These are phyloP conservation scores for Aspergillus diversus DNA, from an alignment of 495 filamentous ascomycete species.

Conservation along the genomic window DNA sequence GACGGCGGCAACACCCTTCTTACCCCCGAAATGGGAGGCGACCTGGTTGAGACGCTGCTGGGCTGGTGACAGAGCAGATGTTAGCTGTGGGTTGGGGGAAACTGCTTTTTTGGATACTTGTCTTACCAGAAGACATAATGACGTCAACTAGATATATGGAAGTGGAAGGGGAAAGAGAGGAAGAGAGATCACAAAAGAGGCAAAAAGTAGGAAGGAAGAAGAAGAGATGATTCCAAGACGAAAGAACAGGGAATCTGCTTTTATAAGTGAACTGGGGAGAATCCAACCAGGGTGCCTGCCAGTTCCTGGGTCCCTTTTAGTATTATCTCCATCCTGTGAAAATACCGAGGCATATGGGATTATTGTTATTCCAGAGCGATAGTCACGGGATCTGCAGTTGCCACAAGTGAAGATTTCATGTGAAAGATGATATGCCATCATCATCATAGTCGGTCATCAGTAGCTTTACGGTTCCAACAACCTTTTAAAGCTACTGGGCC, in stretches of 20 bases:
- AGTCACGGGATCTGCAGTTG: constrained; percentile 36
- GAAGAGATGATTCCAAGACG: constrained; percentile 21
- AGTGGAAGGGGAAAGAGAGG: constrained; percentile 5
- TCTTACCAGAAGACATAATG: constrained; percentile 48
- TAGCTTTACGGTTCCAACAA: too few relatives aligned
- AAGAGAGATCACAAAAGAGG: background rate
- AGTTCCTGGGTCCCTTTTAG: constrained; percentile 3
- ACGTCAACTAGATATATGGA: constrained; percentile 33
- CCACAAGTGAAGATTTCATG: constrained; percentile 24
- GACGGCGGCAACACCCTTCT: constrained; percentile 55
- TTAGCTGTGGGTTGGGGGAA: background rate
- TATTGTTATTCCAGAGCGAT: constrained; percentile 37
- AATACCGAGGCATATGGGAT: constrained; percentile 44
- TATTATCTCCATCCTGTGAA: constrained; percentile 36
- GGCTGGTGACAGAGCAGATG: constrained; percentile 36
- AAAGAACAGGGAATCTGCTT: constrained; percentile 4
- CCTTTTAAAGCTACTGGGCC: too few relatives aligned
- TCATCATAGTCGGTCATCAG: too few relatives aligned
- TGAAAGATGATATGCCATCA: constrained; percentile 23
- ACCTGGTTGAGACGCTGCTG: constrained; percentile 67
- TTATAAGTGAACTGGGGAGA: constrained; percentile 22
- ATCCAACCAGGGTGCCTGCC: constrained; percentile 17
- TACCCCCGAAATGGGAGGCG: constrained; percentile 58
- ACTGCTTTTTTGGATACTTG: background rate
- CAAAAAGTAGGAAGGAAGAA: constrained; percentile 7